Evolutionary conservation across 768 basidiomycete species (phyloP).

Genomic region (Pilatotrama ljubarskyi): DNA sequence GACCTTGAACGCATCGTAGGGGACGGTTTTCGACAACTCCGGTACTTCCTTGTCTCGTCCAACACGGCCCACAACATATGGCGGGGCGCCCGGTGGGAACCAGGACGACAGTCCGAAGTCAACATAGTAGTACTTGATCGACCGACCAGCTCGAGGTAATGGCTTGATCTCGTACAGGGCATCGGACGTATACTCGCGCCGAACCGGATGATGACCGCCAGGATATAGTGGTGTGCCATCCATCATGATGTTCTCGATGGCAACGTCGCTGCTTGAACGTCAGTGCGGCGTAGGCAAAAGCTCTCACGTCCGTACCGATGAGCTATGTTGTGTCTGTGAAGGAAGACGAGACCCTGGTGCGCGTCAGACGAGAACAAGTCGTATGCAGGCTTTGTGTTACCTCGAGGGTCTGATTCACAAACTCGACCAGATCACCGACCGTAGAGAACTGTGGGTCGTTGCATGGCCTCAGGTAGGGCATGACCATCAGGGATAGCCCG

Average conservation of each 20-base stretch:
- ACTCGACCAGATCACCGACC: conserved; percentile 22
- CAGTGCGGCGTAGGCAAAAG: no score
- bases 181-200: conserved; percentile 34
- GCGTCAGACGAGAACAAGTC: no score
- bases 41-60: conserved; percentile 26
- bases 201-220: conserved; percentile 24
- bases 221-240: conserved; percentile 22
- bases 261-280: conserved; percentile 14
- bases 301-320: conserved; percentile 28
- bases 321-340: conserved; percentile 17
- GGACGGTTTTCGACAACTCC: conserved; percentile 20
- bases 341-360: conserved; percentile 22
- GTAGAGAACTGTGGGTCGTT: conserved; percentile 15
- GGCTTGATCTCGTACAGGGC: conserved; percentile 32
- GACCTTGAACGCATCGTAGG: conserved; percentile 27
- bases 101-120: conserved; percentile 24
- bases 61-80: conserved; percentile 11
- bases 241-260: conserved; percentile 27
- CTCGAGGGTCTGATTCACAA: conserved; percentile 11
- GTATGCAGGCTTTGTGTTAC: not conserved
- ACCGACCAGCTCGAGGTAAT: conserved; percentile 33
- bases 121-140: conserved; percentile 33
- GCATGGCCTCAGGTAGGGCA: conserved; percentile 21
- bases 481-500: conserved; percentile 20
- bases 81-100: conserved; percentile 15